phyloP scores from a whole-genome alignment of 192 early-diverging fungal species.

The Lobosporangium transversale region DNA sequence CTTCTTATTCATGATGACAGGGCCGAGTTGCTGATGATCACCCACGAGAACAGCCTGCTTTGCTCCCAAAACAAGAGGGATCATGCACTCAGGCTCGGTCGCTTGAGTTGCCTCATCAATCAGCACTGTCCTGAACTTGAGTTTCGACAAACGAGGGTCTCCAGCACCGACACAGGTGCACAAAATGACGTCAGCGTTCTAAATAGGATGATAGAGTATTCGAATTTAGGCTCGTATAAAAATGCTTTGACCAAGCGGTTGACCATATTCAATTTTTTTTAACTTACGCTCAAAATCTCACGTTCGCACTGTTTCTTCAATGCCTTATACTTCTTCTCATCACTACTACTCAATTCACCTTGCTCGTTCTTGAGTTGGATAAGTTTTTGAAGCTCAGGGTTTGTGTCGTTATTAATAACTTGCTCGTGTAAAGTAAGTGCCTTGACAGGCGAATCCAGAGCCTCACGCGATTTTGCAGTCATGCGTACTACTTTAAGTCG shows the following conservation, averaged over 20 bases:
- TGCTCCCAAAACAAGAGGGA: slow-evolving; percentile 95
- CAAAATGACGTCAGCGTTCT: slow-evolving; percentile 95
- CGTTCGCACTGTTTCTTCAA: slow-evolving; percentile 89
- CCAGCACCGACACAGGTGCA: slow-evolving; percentile 98
- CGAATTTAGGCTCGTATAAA: neutral
- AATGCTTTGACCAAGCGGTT: neutral
- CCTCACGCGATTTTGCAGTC: slow-evolving; percentile 92
- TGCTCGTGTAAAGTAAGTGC: slow-evolving; percentile 97
- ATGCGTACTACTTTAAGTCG: slow-evolving; percentile 95
- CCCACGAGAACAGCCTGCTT: slow-evolving; percentile 98
- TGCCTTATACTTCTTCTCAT: slow-evolving; percentile 87
- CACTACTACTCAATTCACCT: slow-evolving; percentile 89
- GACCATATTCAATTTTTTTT: neutral
- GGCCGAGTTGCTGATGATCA: slow-evolving; percentile 98
- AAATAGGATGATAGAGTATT: slow-evolving; percentile 1
- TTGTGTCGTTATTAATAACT: slow-evolving; percentile 93
- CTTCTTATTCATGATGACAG: slow-evolving; percentile 97
- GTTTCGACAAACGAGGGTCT: slow-evolving; percentile 88
- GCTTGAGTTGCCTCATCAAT: slow-evolving; percentile 99
- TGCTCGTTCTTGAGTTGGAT: slow-evolving; percentile 87
- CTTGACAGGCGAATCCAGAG: slow-evolving; percentile 92
- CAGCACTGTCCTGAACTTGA: slow-evolving; percentile 93
- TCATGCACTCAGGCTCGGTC: slow-evolving; percentile 97
- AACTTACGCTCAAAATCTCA: slow-evolving; percentile 81
- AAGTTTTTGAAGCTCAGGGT: slow-evolving; percentile 92